Conservation (phyloP, 129 eudicot genomes). For the Silybum marianum region DNA sequence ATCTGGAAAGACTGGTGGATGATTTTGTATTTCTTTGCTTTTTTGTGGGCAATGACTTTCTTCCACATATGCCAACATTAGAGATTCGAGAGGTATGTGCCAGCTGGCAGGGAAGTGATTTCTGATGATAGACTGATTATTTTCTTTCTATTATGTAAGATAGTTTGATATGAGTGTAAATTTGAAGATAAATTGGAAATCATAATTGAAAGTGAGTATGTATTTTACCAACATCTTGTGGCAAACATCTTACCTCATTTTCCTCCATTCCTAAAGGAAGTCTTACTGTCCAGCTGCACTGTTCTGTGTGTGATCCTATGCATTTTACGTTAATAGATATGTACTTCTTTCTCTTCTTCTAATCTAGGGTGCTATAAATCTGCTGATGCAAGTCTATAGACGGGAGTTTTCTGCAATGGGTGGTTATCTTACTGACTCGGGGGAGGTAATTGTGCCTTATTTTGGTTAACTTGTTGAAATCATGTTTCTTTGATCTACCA, state of each 20-base stretch:
- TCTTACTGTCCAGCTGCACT: background rate
- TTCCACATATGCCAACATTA: constrained; percentile 98
- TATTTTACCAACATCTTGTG: background rate
- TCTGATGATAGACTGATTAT: background rate
- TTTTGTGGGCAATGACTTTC: constrained; percentile 98
- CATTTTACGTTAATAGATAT: background rate
- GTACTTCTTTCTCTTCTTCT: constrained; percentile 2
- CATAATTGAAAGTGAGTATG: background rate
- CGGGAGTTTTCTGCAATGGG: constrained; percentile 87
- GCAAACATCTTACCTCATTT: background rate
- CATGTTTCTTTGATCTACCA: constrained; percentile 13
- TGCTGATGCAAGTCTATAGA: constrained; percentile 80
- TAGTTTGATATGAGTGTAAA: background rate
- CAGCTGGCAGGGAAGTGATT: constrained; percentile 13
- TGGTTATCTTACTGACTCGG: constrained; percentile 96
- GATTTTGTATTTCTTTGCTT: constrained; percentile 94
- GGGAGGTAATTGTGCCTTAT: constrained; percentile 70
- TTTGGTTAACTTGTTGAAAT: constrained; percentile 9
- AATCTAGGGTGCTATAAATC: constrained; percentile 86
- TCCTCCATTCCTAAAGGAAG: background rate
- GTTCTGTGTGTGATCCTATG: background rate
- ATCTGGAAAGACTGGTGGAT: constrained; percentile 87
- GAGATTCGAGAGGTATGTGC: constrained; percentile 94
- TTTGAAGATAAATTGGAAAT: constrained; percentile 2
- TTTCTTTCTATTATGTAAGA: constrained; percentile 14